Base-by-base conservation (phyloP, 345 rosid species). In the Rhizophora mangle region DNA sequence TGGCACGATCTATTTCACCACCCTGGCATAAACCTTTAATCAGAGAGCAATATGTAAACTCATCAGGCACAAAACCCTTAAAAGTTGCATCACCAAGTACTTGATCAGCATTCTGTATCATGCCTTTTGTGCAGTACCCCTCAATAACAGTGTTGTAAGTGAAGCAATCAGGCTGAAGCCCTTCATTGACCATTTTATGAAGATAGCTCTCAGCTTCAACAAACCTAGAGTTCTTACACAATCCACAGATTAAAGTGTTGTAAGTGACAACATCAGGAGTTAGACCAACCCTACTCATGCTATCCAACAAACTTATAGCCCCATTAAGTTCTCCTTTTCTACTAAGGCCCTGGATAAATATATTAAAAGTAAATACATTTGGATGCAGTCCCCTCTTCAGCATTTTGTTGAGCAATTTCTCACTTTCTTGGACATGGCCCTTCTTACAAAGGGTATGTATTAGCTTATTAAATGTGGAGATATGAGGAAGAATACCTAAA, bases 321-420 rank as follows among this genome's bases (percentile, higher is more conserved):
- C 74, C 85, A 76, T 68, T 68, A 24, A 87, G 76, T 62, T 78
- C 81, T 68, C 93, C 93, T 70, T 68, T 87, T 74, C 82, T 83
- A 80, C 96, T 87, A 71, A 88, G 84, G 74, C 99, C 99, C 63
- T 80, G 89, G 60, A 95, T 85, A 70, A 89, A 89, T 54, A 83
- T 82, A 76, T 89, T 92, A 79, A 77, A 80, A n/a, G 99, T 95
- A 83, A 81, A 95, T 74, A 95, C 78, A 80, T 95, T 95, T 43
- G 96, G 96, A 15, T 63, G 65, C 34, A 87, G 29, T 0, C 97
- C 99, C 69, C 85, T 83, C 81, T 94, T 94, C 70, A 88, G 68
- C 64, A 89, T 86, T 74, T 84, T 91, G 72, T 72, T 85, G 26
- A 94, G 69, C 67, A 92, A 85, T 65, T 86, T 94, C 70, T 86